A percentile compares a stretch with the other conserved stretches of the same genome.
These are phyloP conservation scores for Lactarius pseudohatsudake DNA, from an alignment of 768 basidiomycete species.

Conservation along the genomic window DNA sequence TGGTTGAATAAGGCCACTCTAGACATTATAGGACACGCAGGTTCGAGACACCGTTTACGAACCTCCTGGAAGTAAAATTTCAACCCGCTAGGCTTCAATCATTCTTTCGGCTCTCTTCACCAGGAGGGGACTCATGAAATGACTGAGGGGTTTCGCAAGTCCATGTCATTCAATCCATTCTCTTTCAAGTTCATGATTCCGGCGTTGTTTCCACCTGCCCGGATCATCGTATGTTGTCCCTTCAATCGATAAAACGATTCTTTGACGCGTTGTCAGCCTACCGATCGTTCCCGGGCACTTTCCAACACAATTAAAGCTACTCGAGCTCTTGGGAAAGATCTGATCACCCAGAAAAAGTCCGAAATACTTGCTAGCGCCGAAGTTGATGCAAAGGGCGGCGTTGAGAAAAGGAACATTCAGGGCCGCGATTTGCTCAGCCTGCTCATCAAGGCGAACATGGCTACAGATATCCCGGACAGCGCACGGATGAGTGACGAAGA, in stretches of 20 bases:
- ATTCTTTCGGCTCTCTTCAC: slow-evolving; percentile 20
- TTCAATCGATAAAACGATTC: background rate
- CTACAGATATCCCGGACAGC: slow-evolving; percentile 52
- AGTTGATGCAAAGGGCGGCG: slow-evolving; percentile 28
- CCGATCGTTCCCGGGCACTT: slow-evolving; percentile 11
- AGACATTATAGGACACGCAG: slow-evolving; percentile 24
- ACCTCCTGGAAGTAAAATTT: background rate
- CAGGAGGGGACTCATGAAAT: slow-evolving; percentile 8
- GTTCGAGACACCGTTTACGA: background rate
- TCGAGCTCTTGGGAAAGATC: slow-evolving; percentile 34
- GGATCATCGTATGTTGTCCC: slow-evolving; percentile 18
- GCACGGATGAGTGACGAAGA: slow-evolving; percentile 63
- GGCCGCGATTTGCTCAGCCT: slow-evolving; percentile 60
- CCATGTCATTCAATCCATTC: slow-evolving; percentile 18
- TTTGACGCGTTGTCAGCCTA: slow-evolving; percentile 15
- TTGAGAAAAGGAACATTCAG: slow-evolving; percentile 37
- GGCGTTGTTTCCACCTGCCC: slow-evolving; percentile 10
- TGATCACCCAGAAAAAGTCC: slow-evolving; percentile 38
- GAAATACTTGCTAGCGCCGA: slow-evolving; percentile 36
- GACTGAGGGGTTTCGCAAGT: slow-evolving; percentile 19
- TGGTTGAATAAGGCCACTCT: slow-evolving; percentile 25
- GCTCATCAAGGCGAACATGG: slow-evolving; percentile 63
- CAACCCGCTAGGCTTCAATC: slow-evolving; percentile 18
- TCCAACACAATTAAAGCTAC: slow-evolving; percentile 19
- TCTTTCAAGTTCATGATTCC: slow-evolving; percentile 12